These are phyloP conservation scores for Penicillium sclerotigenum DNA, from an alignment of 2,329 filamentous ascomycete species.

Conservation along the genomic window DNA sequence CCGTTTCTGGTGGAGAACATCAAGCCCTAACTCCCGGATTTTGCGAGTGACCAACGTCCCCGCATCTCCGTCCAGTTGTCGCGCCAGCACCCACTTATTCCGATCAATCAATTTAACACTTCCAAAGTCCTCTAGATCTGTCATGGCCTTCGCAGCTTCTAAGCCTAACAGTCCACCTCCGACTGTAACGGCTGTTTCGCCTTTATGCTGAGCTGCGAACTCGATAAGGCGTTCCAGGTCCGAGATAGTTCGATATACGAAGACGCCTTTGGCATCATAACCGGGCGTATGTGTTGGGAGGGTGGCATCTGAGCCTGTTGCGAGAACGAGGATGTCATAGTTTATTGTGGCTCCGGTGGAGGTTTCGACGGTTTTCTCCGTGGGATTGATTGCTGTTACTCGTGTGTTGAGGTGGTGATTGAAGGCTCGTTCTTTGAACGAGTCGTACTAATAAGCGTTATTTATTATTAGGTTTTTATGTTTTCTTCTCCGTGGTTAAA, in stretches of 20 bases:
- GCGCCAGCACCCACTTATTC: slow-evolving; percentile 75
- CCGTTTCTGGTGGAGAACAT: slow-evolving; percentile 73
- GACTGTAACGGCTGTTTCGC: slow-evolving; percentile 70
- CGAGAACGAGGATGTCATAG: slow-evolving; percentile 79
- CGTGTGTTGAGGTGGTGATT: slow-evolving; percentile 72
- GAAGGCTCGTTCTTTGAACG: slow-evolving; percentile 64
- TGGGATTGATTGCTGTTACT: slow-evolving; percentile 64
- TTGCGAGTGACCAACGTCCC: slow-evolving; percentile 79
- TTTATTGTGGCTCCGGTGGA: slow-evolving; percentile 65
- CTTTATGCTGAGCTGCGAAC: slow-evolving; percentile 65
- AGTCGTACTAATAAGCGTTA: slow-evolving; percentile 55
- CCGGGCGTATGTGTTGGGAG: slow-evolving; percentile 71
- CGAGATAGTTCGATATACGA: slow-evolving; percentile 83
- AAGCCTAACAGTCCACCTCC: slow-evolving; percentile 81
- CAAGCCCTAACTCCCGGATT: slow-evolving; percentile 72
- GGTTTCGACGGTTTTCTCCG: slow-evolving; percentile 65
- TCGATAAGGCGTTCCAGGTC: slow-evolving; percentile 74
- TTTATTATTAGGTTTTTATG: background rate
- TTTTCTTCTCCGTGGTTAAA: background rate
- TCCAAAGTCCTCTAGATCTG: slow-evolving; percentile 72
- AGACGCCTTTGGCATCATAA: slow-evolving; percentile 76
- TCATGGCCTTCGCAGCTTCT: slow-evolving; percentile 88
- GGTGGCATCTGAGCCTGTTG: slow-evolving; percentile 81
- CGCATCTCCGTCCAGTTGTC: slow-evolving; percentile 78
- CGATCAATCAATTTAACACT: slow-evolving; percentile 77